Evolutionary conservation across 2,329 filamentous ascomycete genomes (phyloP).

Genomic region (Huntiella savannae): DNA sequence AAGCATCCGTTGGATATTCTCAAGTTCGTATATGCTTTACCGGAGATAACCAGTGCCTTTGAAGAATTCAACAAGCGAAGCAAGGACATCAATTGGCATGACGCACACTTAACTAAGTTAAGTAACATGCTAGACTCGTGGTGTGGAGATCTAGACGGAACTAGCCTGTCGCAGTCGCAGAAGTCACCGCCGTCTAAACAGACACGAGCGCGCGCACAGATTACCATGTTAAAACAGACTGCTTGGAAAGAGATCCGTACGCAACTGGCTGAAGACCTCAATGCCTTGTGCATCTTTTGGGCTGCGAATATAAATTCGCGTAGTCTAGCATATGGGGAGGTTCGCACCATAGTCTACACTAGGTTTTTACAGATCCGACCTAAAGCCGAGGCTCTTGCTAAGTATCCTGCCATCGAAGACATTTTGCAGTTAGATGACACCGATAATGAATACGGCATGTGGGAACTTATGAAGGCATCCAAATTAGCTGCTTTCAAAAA

Average conservation of each 20-base stretch:
- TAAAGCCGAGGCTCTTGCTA: not conserved
- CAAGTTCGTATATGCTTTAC: conserved; percentile 33
- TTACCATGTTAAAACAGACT: not conserved
- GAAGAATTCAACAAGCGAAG: conserved; percentile 12
- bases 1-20: conserved; percentile 43
- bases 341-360: too few relatives aligned
- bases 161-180: not conserved
- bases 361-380: not conserved
- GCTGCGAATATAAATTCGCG: too few relatives aligned
- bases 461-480: conserved; percentile 33
- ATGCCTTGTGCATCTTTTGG: not conserved
- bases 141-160: not conserved
- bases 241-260: conserved; percentile 4
- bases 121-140: conserved; percentile 19
- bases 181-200: not conserved
- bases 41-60: conserved; percentile 22
- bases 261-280: not conserved
- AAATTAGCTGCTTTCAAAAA: conserved; percentile 22
- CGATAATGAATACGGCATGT: conserved; percentile 19
- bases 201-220: not conserved
- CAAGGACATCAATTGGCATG: conserved; percentile 17
- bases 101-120: conserved; percentile 20
- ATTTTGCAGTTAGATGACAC: conserved; percentile 13
- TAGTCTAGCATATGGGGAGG: too few relatives aligned
- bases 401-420: not conserved